Evolutionary conservation across 495 filamentous ascomycete genomes (phyloP).

Genomic region (Stereocaulon alpinum): DNA sequence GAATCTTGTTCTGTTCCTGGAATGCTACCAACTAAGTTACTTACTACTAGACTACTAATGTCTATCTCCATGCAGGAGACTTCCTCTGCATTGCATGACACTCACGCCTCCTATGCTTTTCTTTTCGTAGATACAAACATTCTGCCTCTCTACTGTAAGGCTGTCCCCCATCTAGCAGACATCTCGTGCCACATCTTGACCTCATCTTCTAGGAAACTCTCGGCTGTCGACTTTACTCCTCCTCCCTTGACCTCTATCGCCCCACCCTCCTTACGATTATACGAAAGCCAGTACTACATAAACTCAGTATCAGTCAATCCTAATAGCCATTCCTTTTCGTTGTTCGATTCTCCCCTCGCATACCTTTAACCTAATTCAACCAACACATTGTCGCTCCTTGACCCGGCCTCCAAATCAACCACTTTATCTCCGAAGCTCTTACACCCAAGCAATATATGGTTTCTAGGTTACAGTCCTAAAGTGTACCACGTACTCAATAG

Average conservation of each 20-base stretch:
- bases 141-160: background rate
- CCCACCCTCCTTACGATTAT: background rate
- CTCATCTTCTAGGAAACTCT: background rate
- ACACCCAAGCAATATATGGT: background rate
- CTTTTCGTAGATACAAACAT: background rate
- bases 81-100: slow-evolving; percentile 12
- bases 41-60: background rate
- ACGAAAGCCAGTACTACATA: background rate
- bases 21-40: slow-evolving; percentile 6
- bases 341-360: background rate
- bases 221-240: background rate
- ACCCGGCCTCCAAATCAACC: background rate
- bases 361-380: background rate
- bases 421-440: background rate
- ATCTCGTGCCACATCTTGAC: background rate
- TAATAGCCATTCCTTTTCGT: background rate
- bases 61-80: slow-evolving; percentile 8
- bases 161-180: background rate
- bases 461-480: background rate
- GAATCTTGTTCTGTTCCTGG: slow-evolving; percentile 19
- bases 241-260: background rate
- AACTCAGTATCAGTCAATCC: background rate
- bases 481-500: background rate
- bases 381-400: background rate
- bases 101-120: background rate